Percentiles rank a stretch among this genome's conserved stretches.
Conservation (phyloP, 2,329 filamentous ascomycete species). For the Aspergillus ochraceus region DNA sequence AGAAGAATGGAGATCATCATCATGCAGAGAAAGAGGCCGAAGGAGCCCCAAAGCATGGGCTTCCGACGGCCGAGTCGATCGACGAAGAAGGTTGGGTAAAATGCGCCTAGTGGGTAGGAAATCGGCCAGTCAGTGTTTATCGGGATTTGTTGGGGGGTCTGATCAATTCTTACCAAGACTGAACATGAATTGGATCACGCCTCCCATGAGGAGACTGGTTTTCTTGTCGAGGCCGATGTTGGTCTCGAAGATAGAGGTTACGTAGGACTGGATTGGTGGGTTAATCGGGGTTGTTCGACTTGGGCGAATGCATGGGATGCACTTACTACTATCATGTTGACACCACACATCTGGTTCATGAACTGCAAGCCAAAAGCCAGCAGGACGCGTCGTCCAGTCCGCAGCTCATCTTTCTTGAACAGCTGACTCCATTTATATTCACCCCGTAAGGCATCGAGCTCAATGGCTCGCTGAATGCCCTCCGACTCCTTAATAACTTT, state of each 20-base stretch:
- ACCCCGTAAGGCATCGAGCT: slow-evolving; percentile 37
- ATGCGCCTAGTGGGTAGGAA: slow-evolving; percentile 29
- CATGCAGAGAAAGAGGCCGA: slow-evolving; percentile 41
- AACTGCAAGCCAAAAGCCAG: slow-evolving; percentile 51
- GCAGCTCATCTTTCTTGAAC: slow-evolving; percentile 45
- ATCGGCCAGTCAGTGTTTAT: slow-evolving; percentile 3
- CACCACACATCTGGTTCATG: slow-evolving; percentile 53
- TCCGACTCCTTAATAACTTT: slow-evolving; percentile 32
- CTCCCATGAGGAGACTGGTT: slow-evolving; percentile 49
- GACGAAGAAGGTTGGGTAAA: slow-evolving; percentile 49
- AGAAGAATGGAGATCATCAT: slow-evolving; percentile 44
- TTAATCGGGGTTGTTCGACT: too few species aligned
- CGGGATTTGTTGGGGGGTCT: background rate
- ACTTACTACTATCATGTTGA: slow-evolving; percentile 49
- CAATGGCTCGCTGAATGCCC: slow-evolving; percentile 47
- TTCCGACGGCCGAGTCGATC: slow-evolving; percentile 42
- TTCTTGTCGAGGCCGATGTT: slow-evolving; percentile 50
- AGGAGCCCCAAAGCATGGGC: slow-evolving; percentile 39
- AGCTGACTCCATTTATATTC: slow-evolving; percentile 43
- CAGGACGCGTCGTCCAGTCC: slow-evolving; percentile 47
- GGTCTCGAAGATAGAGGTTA: slow-evolving; percentile 37
- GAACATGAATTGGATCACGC: slow-evolving; percentile 38
- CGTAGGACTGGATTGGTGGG: background rate
- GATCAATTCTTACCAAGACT: slow-evolving; percentile 22
- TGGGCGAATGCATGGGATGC: too few species aligned